phyloP scores from a whole-genome alignment of 257 asterid species.

The Mitragyna speciosa region DNA sequence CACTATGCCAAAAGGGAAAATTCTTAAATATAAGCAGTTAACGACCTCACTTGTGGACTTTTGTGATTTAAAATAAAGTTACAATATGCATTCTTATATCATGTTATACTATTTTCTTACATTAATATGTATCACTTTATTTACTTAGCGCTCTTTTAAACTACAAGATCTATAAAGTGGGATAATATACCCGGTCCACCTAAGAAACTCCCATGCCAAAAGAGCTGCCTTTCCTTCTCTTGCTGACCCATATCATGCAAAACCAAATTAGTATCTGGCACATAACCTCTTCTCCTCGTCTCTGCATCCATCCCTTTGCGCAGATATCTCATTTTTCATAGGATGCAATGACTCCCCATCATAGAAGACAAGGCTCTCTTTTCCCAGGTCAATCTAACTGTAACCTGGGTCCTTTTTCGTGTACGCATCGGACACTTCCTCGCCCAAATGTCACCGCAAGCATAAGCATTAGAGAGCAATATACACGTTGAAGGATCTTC shows the following conservation, averaged over 20 bases:
- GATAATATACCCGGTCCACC: no score
- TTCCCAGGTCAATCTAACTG: slow-evolving; percentile 62
- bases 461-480: slow-evolving; percentile 62
- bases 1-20: slow-evolving; percentile 91
- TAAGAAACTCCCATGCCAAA: no score
- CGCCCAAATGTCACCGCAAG: slow-evolving; percentile 65
- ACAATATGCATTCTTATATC: no score
- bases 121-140: no score
- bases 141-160: no score
- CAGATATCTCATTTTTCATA: slow-evolving; percentile 56
- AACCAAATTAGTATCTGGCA: slow-evolving; percentile 57
- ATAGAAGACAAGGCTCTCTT: slow-evolving; percentile 59
- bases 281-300: slow-evolving; percentile 74
- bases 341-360: slow-evolving; percentile 64
- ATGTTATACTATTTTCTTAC: no score
- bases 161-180: no score
- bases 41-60: no score
- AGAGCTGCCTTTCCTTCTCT: slow-evolving; percentile 79
- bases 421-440: slow-evolving; percentile 55
- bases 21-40: no score
- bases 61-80: no score
- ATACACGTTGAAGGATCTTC: slow-evolving; percentile 58
- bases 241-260: slow-evolving; percentile 69
- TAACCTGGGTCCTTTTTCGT: slow-evolving; percentile 67
- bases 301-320: slow-evolving; percentile 55